Conservation (phyloP, 78 protist genomes). For the Abeoforma whisleri region DNA sequence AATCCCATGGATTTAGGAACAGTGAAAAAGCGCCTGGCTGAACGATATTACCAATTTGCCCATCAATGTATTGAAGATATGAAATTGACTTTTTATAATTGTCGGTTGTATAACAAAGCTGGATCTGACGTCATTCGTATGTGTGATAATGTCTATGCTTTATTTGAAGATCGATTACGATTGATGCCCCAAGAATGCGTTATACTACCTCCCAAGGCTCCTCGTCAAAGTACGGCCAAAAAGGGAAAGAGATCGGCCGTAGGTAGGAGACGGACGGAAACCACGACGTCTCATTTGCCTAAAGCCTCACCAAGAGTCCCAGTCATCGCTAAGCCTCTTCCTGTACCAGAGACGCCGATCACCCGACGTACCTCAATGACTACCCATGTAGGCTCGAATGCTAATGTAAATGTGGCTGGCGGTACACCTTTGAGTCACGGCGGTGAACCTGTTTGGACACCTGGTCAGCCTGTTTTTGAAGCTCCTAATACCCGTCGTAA, state of each 20-base stretch:
- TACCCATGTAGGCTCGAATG: background rate
- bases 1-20: constrained; percentile 62
- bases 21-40: constrained; percentile 11
- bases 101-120: constrained; percentile 31
- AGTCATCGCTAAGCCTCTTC: background rate
- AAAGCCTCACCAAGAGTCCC: background rate
- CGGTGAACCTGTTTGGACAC: background rate
- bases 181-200: background rate
- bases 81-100: constrained; percentile 23
- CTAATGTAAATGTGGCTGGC: background rate
- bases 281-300: background rate
- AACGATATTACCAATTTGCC: background rate
- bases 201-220: background rate
- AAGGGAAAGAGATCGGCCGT: background rate
- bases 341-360: background rate
- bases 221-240: background rate
- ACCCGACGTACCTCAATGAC: background rate
- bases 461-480: background rate
- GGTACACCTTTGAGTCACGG: too few species aligned
- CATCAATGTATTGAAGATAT: constrained; percentile 9
- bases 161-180: background rate
- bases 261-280: background rate
- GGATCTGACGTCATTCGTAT: constrained; percentile 17
- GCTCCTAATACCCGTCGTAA: background rate
- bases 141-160: background rate